phyloP scores from a whole-genome alignment of 2,329 filamentous ascomycete genomes.

The Lecanoromycetidae sp. region DNA sequence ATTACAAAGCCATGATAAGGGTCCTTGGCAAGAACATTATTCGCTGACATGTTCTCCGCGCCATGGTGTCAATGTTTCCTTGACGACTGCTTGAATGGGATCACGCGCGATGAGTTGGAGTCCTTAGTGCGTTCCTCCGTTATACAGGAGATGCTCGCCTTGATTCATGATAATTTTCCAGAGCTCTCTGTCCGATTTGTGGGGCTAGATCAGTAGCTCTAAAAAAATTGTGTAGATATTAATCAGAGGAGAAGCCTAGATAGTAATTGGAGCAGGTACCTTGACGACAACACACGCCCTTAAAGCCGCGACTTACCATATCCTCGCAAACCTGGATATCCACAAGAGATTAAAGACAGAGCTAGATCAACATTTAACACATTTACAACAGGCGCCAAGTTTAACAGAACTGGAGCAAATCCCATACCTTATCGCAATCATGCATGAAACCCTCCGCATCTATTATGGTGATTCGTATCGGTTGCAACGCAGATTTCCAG shows the following conservation, averaged over 20 bases:
- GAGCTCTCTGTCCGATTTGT: too few species aligned
- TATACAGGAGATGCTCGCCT: too few species aligned
- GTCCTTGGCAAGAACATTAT: constrained; percentile 16
- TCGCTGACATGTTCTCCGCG: constrained; percentile 9
- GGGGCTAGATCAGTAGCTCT: too few species aligned
- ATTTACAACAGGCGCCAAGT: not conserved
- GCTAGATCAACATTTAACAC: constrained; percentile 2
- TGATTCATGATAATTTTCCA: too few species aligned
- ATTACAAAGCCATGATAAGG: constrained; percentile 15
- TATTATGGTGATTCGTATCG: constrained; percentile 8
- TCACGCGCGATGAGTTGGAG: too few species aligned
- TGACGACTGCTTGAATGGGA: too few species aligned
- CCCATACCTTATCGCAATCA: constrained; percentile 5
- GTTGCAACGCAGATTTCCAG: constrained; percentile 23
- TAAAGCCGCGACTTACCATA: constrained; percentile 5
- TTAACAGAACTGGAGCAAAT: constrained; percentile 6
- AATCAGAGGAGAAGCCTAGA: constrained; percentile 23
- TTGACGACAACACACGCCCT: constrained; percentile 12
- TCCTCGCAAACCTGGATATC: constrained; percentile 7
- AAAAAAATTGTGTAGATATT: too few species aligned
- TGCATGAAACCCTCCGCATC: constrained; percentile 15
- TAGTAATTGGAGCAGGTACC: constrained; percentile 22
- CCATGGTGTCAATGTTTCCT: too few species aligned
- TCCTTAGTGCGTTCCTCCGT: too few species aligned
- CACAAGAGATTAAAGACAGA: not conserved